phyloP scores from a whole-genome alignment of 2,329 filamentous ascomycete species.

The Botrytis medusae region DNA sequence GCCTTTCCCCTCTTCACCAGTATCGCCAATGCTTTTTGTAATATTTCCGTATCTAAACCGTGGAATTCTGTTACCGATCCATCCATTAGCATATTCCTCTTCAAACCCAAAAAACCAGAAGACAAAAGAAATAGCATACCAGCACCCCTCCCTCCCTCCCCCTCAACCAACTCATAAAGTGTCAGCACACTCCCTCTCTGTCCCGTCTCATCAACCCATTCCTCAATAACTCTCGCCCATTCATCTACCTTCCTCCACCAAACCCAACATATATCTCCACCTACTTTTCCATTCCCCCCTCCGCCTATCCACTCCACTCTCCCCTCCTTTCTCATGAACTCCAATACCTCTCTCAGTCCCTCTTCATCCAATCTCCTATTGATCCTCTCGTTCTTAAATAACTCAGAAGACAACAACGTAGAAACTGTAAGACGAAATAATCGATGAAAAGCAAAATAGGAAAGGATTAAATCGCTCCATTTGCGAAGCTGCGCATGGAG shows the following conservation, averaged over 20 bases:
- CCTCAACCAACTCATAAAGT: constrained; percentile 85
- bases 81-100: not conserved
- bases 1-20: constrained; percentile 89
- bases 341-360: constrained; percentile 58
- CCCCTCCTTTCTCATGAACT: constrained; percentile 59
- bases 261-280: constrained; percentile 63
- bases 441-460: constrained; percentile 77
- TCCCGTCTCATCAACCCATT: constrained; percentile 69
- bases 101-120: not conserved
- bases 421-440: constrained; percentile 73
- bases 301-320: constrained; percentile 66
- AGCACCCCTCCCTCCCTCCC: constrained; percentile 72
- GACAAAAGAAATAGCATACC: constrained; percentile 45
- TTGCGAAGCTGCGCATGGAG: constrained; percentile 74
- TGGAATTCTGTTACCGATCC: constrained; percentile 63
- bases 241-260: constrained; percentile 88
- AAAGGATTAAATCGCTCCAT: constrained; percentile 82
- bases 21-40: constrained; percentile 75
- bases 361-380: constrained; percentile 50
- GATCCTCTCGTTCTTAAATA: constrained; percentile 60
- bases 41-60: constrained; percentile 80
- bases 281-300: constrained; percentile 54
- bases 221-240: constrained; percentile 64
- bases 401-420: constrained; percentile 54
- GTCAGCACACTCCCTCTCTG: constrained; percentile 89